These are phyloP conservation scores for Aspergillus flavus DNA, from an alignment of 2,329 filamentous ascomycete genomes.

Conservation along the genomic window DNA sequence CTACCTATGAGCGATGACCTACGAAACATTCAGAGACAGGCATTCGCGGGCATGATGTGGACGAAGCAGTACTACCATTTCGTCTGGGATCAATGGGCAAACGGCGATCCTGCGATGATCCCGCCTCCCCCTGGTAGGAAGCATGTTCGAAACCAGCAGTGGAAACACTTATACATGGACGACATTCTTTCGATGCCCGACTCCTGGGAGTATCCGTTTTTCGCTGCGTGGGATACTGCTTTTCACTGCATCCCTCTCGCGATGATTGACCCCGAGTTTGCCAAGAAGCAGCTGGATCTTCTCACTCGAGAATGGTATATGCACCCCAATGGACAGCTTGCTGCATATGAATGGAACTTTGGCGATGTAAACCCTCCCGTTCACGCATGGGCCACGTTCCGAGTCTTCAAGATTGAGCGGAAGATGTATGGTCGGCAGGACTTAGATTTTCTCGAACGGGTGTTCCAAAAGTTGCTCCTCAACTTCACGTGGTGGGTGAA, in stretches of 20 bases:
- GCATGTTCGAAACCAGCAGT: slow-evolving; percentile 79
- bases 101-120: slow-evolving; percentile 85
- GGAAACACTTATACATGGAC: slow-evolving; percentile 94
- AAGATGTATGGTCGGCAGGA: slow-evolving; percentile 96
- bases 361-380: slow-evolving; percentile 95
- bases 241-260: slow-evolving; percentile 95
- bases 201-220: slow-evolving; percentile 98
- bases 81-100: slow-evolving; percentile 97
- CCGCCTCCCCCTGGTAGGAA: slow-evolving; percentile 81
- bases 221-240: slow-evolving; percentile 94
- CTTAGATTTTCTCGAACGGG: slow-evolving; percentile 90
- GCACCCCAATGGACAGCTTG: slow-evolving; percentile 93
- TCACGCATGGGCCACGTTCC: slow-evolving; percentile 93
- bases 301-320: slow-evolving; percentile 99
- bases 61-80: slow-evolving; percentile 97
- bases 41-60: slow-evolving; percentile 97
- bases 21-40: slow-evolving; percentile 92
- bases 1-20: slow-evolving; percentile 92
- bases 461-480: slow-evolving; percentile 92
- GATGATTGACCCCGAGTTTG: slow-evolving; percentile 97
- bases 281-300: slow-evolving; percentile 95
- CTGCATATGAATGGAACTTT: slow-evolving; percentile 97
- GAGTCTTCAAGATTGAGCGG: slow-evolving; percentile 96
- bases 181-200: slow-evolving; percentile 97
- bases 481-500: slow-evolving; percentile 99